These are phyloP conservation scores for Ceratobasidium papillatum DNA, from an alignment of 1,284 basidiomycete genomes.

Conservation along the genomic window DNA sequence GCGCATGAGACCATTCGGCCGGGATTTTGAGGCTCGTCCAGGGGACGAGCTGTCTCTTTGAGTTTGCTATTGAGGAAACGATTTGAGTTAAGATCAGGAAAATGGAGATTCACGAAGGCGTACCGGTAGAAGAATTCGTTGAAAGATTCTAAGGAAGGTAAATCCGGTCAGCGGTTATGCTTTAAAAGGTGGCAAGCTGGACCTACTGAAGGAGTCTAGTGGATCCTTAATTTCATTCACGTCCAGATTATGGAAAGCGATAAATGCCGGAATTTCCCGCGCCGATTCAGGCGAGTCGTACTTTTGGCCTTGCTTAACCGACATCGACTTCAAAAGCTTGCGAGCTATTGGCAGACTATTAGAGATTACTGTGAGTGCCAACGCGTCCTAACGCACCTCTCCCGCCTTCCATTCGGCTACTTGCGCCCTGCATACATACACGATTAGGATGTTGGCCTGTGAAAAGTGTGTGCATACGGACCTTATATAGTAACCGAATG, in stretches of 20 bases:
- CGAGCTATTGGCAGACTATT: slow-evolving; percentile 61
- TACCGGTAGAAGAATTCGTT: slow-evolving; percentile 68
- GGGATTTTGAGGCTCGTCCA: slow-evolving; percentile 77
- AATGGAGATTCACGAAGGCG: slow-evolving; percentile 38
- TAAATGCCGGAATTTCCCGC: slow-evolving; percentile 85
- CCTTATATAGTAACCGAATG: slow-evolving; percentile 92
- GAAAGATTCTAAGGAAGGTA: slow-evolving; percentile 73
- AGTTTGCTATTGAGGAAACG: slow-evolving; percentile 81
- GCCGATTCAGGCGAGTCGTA: slow-evolving; percentile 88
- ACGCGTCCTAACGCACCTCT: slow-evolving; percentile 64
- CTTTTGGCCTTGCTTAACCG: slow-evolving; percentile 94
- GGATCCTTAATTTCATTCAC: slow-evolving; percentile 85
- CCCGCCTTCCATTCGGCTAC: slow-evolving; percentile 88
- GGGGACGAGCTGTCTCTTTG: slow-evolving; percentile 81
- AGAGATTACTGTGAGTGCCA: slow-evolving; percentile 11
- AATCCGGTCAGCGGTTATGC: neutral
- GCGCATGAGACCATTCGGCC: slow-evolving; percentile 85
- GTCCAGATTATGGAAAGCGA: slow-evolving; percentile 89
- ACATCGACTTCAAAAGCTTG: slow-evolving; percentile 84
- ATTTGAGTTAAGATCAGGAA: slow-evolving; percentile 2
- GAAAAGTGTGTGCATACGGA: slow-evolving; percentile 46
- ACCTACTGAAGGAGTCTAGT: slow-evolving; percentile 80
- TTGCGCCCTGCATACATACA: slow-evolving; percentile 67
- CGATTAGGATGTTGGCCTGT: neutral
- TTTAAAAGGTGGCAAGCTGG: neutral